Evolutionary conservation across 257 asterid genomes (phyloP), one percentile per base, ranked within the genome.

Genomic region (Asclepias syriaca): DNA sequence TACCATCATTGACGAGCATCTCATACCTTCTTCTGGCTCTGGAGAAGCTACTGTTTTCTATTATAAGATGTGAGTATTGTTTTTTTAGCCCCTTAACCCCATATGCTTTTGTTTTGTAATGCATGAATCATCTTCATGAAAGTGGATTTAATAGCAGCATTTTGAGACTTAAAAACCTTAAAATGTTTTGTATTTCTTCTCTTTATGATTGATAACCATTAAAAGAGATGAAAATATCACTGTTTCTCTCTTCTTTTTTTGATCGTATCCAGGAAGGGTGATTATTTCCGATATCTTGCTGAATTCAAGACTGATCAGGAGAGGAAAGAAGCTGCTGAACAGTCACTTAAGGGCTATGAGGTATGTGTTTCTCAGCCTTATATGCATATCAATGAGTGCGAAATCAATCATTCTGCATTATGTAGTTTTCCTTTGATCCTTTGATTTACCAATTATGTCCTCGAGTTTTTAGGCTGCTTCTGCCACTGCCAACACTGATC

Each of bases 1-100:
- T 61, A 68, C 83, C 0, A 89, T 93, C 83, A 79, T 93, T 0
- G 97, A 93, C 73, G 79, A 87, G 74, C 95, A 90, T 83, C 90
- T 93, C 40, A 75, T 93, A 68, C 96, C 98, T 40, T 85, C 95
- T 59, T 87, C 98, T 46, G 87, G 80, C 68, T 80, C 95, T 1
- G 97, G 91, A 54, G 98, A 93, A 82, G 98, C 98, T 50, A 90
- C 93, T 4, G 97, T 93, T 75, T 93, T 93, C 84, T 90, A 90
- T 83, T 87, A 86, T 84, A 93, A 93, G 89, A 93, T 93, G 96
- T 90, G 82, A 83, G 95, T 66, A 63, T 40, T 46, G 48, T 70
- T 34, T 3, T 34, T 34, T 34, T 34, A 34, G 39, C 39, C 4
- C 39, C 13, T 34, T 13, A 9, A 27, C 39, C 24, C 43, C 10